phyloP scores from a whole-genome alignment of 352 stramenopile species.

The Blastocystis sp. region DNA sequence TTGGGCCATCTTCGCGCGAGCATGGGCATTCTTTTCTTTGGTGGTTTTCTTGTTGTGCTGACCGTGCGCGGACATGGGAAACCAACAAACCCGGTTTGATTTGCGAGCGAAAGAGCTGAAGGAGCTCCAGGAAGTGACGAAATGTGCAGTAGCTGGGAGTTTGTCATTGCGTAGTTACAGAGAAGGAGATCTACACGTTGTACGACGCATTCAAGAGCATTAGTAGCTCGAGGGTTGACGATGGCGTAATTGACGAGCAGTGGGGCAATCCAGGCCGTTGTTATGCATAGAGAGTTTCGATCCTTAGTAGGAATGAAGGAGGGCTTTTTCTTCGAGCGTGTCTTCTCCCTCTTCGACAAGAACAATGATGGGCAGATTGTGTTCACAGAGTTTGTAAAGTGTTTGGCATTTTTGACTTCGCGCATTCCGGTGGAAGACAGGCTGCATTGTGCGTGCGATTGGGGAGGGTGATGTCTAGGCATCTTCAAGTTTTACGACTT shows the following conservation, averaged over 20 bases:
- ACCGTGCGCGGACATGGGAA: constrained; percentile 6
- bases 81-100: constrained; percentile 55
- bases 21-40: too few relatives aligned
- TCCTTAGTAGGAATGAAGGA: constrained; percentile 64
- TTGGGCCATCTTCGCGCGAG: background rate
- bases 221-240: constrained; percentile 26
- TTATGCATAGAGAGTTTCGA: constrained; percentile 32
- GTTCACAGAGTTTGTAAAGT: constrained; percentile 64
- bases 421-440: constrained; percentile 17
- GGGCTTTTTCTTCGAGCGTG: constrained; percentile 59
- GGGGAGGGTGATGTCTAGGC: background rate
- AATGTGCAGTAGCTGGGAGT: background rate
- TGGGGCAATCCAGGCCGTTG: background rate
- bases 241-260: constrained; percentile 65
- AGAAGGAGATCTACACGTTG: constrained; percentile 45
- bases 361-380: constrained; percentile 67
- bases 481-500: constrained; percentile 62
- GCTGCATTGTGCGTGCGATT: background rate
- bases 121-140: constrained; percentile 40
- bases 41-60: too few relatives aligned
- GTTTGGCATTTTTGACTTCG: constrained; percentile 50
- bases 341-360: constrained; percentile 68
- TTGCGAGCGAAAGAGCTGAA: constrained; percentile 42
- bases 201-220: constrained; percentile 63
- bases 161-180: constrained; percentile 12